phyloP scores from a whole-genome alignment of 768 basidiomycete species.

The Suillus lakei region DNA sequence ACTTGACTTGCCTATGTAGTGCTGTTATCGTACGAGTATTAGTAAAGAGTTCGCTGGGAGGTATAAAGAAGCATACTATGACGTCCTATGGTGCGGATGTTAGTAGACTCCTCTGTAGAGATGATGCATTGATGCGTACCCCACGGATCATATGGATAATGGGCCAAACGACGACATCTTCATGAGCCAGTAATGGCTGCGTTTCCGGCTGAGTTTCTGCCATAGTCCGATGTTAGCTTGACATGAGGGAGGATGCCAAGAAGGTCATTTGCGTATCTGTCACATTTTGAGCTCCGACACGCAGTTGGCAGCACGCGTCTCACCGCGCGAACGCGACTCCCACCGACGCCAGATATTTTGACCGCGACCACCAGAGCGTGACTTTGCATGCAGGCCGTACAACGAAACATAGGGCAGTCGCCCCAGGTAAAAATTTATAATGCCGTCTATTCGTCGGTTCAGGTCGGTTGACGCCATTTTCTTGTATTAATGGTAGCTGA shows the following conservation, averaged over 20 bases:
- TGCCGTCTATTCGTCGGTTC: conserved; percentile 90
- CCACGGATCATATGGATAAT: conserved; percentile 78
- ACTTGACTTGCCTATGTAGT: conserved; percentile 62
- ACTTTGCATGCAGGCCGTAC: conserved; percentile 33
- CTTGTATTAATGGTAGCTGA: background rate
- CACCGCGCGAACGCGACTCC: conserved; percentile 19
- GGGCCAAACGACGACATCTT: conserved; percentile 75
- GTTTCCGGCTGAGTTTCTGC: conserved; percentile 30
- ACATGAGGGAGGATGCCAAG: background rate
- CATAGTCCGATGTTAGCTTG: conserved; percentile 10
- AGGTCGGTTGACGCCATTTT: conserved; percentile 47
- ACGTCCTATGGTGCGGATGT: conserved; percentile 55
- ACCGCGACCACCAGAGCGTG: conserved; percentile 20
- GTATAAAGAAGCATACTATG: conserved; percentile 39
- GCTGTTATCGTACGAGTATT: conserved; percentile 43
- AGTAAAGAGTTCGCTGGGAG: conserved; percentile 4
- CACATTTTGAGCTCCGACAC: conserved; percentile 40
- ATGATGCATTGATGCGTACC: conserved; percentile 41
- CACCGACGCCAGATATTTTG: conserved; percentile 28
- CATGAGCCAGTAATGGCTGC: conserved; percentile 49
- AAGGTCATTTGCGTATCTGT: conserved; percentile 3
- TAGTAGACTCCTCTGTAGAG: conserved; percentile 4
- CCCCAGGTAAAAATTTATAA: conserved; percentile 86
- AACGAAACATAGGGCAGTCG: conserved; percentile 39
- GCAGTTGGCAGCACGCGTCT: conserved; percentile 25